These are phyloP conservation scores for Mortierella sp. DNA, from an alignment of 371 early-diverging fungal genomes.

Conservation along the genomic window DNA sequence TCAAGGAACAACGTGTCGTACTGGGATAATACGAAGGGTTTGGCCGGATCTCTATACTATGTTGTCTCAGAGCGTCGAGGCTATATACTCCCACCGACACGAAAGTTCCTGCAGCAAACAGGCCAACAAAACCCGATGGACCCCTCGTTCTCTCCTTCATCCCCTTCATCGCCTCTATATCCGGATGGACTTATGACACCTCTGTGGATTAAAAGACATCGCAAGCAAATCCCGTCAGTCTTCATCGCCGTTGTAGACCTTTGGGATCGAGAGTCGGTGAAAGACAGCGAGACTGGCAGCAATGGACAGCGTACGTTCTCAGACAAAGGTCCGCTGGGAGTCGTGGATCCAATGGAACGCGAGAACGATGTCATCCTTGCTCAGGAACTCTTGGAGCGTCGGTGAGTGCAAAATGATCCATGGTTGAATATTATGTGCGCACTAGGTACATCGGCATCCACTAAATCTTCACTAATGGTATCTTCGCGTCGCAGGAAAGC, in stretches of 20 bases:
- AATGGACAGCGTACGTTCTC: constrained; percentile 43
- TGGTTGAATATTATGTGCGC: no score
- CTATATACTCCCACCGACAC: constrained; percentile 52
- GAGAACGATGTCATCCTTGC: constrained; percentile 71
- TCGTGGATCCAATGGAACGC: constrained; percentile 64
- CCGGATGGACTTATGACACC: constrained; percentile 87
- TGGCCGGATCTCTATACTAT: constrained; percentile 54
- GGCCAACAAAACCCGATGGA: constrained; percentile 58
- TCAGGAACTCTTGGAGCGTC: constrained; percentile 73
- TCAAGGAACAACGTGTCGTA: constrained; percentile 53
- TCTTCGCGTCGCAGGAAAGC: constrained; percentile 60
- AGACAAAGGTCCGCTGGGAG: constrained; percentile 69
- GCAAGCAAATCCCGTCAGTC: constrained; percentile 68
- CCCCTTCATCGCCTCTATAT: constrained; percentile 73
- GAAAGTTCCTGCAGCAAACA: constrained; percentile 46
- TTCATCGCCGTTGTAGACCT: constrained; percentile 77
- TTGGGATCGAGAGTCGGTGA: constrained; percentile 61
- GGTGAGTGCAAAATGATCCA: constrained; percentile 30
- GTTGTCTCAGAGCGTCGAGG: constrained; percentile 52
- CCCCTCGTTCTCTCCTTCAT: constrained; percentile 74
- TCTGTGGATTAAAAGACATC: constrained; percentile 75
- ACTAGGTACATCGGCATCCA: background rate
- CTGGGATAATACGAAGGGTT: constrained; percentile 54
- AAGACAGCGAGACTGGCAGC: constrained; percentile 7
- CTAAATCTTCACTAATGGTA: background rate